Conservation (phyloP, 1,139 yeast genomes). For the Suhomyces anneliseae region DNA sequence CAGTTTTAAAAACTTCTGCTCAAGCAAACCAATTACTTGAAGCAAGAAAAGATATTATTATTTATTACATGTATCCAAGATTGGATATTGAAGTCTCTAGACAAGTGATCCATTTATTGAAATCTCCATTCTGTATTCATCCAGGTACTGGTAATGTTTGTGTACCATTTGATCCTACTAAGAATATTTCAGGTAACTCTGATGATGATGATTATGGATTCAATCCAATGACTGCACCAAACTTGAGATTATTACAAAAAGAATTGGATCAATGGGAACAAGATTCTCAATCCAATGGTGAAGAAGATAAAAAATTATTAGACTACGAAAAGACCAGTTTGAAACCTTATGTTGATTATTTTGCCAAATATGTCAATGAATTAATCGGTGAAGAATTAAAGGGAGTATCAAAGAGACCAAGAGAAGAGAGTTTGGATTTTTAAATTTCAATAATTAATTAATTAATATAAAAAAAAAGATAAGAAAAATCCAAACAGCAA, state of each 20-base stretch:
- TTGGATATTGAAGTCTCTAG: conserved; percentile 91
- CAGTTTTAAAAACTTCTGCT: conserved; percentile 43
- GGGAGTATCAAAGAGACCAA: conserved; percentile 43
- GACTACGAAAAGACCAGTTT: conserved; percentile 70
- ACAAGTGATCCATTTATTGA: conserved; percentile 85
- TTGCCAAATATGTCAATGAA: conserved; percentile 59
- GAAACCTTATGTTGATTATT: conserved; percentile 72
- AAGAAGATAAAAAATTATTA: conserved; percentile 19
- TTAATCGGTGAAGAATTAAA: conserved; percentile 58
- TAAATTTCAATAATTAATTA: conserved; percentile 10
- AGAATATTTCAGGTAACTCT: conserved; percentile 34
- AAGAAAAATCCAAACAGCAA: background rate
- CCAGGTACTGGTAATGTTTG: conserved; percentile 98
- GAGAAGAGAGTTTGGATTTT: conserved; percentile 35
- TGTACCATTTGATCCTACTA: conserved; percentile 78
- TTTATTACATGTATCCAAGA: conserved; percentile 84
- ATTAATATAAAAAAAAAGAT: background rate
- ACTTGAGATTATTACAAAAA: conserved; percentile 57
- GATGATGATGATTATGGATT: conserved; percentile 55
- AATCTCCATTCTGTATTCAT: conserved; percentile 97
- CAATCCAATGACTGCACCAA: conserved; percentile 81
- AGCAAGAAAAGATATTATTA: conserved; percentile 80
- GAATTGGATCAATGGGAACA: conserved; percentile 51
- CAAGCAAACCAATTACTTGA: conserved; percentile 53
- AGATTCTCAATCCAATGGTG: conserved; percentile 27